Base-by-base conservation (phyloP, 345 rosid genomes). In the Trapa bicornis region DNA sequence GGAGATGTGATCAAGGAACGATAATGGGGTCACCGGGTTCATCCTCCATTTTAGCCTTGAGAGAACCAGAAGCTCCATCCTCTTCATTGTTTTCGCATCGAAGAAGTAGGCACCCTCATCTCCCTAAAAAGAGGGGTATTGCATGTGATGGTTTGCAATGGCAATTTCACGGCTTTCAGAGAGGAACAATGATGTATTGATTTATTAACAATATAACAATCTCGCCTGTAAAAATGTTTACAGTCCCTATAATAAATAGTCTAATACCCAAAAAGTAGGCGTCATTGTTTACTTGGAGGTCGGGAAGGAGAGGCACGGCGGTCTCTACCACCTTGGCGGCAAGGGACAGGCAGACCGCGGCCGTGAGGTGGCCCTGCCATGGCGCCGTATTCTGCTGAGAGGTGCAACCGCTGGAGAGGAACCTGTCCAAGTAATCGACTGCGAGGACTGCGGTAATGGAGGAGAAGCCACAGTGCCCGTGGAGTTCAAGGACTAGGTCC, bases 31-130 rank as follows among this genome's bases (percentile, higher is more conserved):
- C 15, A 86, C 83, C 6, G 96, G 96, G 70, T 85, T 80, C 89
- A 89, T 89, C 84, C 75, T 83, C 96, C 96, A 89, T 65, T 76
- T 66, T 4, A 89, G 96, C 35, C 88, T 70, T 14, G 96, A 83
- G 35, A 89, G 87, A 53, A 89, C 84, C 74, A 89, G 66, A 66
- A 89, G 72, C 83, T 89, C 96, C 96, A 85, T 89, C 72, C 81
- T 83, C 72, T 73, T 72, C 57, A 73, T 65, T 8, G 65, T 69
- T 60, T 68, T 69, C 47, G 72, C 76, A 68, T 86, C 89, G 62
- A 89, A 89, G 47, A 85, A 68, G 48, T 68, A 81, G 69, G 53
- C 76, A 58, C 81, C 67, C 5, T 78, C 92, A 78, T 78, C 88
- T 58, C 81, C 91, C 95, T 87, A 17, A 39, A 12, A 47, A 52